Evolutionary conservation across 2,329 filamentous ascomycete genomes (phyloP).

Genomic region (Thermoascus crustaceus): DNA sequence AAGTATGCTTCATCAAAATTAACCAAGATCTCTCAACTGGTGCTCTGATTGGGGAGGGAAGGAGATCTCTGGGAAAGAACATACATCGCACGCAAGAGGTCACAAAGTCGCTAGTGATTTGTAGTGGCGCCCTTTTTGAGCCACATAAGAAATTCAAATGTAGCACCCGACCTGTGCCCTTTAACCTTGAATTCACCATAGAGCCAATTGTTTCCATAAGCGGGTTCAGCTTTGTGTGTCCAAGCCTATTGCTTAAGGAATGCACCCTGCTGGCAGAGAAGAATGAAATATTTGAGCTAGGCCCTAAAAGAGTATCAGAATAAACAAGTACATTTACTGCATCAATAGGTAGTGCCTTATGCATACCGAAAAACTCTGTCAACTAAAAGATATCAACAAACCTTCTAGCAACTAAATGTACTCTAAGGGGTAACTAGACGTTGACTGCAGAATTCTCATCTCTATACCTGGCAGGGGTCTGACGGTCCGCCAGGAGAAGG

Average conservation of each 20-base stretch:
- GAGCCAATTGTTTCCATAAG: constrained; percentile 1
- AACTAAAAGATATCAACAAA: constrained; percentile 1
- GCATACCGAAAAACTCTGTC: constrained; percentile 3
- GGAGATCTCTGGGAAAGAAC: no score
- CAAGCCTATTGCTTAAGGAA: constrained; percentile 3
- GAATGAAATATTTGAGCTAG: constrained; percentile 5
- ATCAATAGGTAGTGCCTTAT: neutral
- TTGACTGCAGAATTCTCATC: neutral
- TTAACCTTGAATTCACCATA: neutral
- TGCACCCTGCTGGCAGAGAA: constrained; percentile 5
- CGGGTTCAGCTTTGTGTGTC: constrained; percentile 4
- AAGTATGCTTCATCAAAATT: constrained; percentile 28
- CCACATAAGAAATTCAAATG: neutral
- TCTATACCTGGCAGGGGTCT: neutral
- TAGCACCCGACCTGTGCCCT: neutral
- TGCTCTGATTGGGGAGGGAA: neutral
- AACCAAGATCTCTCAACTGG: neutral
- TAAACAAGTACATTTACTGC: neutral
- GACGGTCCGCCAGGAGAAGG: constrained; percentile 3
- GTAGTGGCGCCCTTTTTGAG: neutral
- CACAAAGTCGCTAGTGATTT: neutral
- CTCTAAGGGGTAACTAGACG: neutral
- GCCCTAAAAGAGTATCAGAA: constrained; percentile 1
- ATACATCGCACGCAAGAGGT: constrained; percentile 1
- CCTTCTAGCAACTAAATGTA: neutral